A percentile compares a stretch with the other conserved stretches of the same genome.
Evolutionary conservation across 1,139 yeast genomes (phyloP).

Genomic region (Meyerozyma sp.): DNA sequence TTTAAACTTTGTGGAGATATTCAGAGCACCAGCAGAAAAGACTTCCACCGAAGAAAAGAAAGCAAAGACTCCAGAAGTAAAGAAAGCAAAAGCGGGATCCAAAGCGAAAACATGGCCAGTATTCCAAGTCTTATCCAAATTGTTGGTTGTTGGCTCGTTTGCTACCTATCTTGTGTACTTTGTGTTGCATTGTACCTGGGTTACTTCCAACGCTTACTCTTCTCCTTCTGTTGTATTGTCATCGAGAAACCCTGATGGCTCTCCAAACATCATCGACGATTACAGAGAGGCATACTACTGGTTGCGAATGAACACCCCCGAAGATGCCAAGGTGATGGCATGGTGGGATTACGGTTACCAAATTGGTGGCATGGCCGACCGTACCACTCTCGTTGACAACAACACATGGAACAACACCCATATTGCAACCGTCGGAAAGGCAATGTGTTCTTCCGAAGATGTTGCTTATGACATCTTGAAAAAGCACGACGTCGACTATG

Average conservation of each 20-base stretch:
- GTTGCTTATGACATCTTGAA: slow-evolving; percentile 82
- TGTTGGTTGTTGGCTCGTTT: slow-evolving; percentile 66
- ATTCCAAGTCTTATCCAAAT: slow-evolving; percentile 47
- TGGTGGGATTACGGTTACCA: slow-evolving; percentile 99
- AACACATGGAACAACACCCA: slow-evolving; percentile 99
- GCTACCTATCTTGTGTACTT: slow-evolving; percentile 71
- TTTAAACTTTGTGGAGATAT: slow-evolving; percentile 55
- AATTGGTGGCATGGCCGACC: slow-evolving; percentile 99
- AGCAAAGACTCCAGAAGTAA: slow-evolving; percentile 1
- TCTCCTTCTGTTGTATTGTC: slow-evolving; percentile 97
- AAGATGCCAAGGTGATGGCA: slow-evolving; percentile 93
- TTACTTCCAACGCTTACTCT: slow-evolving; percentile 90
- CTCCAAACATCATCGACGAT: slow-evolving; percentile 83
- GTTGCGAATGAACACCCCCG: slow-evolving; percentile 96
- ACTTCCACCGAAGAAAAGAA: background rate
- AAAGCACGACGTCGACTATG: slow-evolving; percentile 93
- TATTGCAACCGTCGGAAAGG: slow-evolving; percentile 99
- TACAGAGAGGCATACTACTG: slow-evolving; percentile 99
- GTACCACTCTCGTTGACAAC: slow-evolving; percentile 97
- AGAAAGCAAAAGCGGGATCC: slow-evolving; percentile 6
- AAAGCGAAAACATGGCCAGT: slow-evolving; percentile 17
- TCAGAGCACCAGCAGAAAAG: slow-evolving; percentile 10
- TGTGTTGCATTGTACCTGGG: slow-evolving; percentile 97
- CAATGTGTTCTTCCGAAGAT: slow-evolving; percentile 89
- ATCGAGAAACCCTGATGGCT: slow-evolving; percentile 79